Base-by-base conservation (phyloP, 768 basidiomycete species). In the Daedalea quercina region DNA sequence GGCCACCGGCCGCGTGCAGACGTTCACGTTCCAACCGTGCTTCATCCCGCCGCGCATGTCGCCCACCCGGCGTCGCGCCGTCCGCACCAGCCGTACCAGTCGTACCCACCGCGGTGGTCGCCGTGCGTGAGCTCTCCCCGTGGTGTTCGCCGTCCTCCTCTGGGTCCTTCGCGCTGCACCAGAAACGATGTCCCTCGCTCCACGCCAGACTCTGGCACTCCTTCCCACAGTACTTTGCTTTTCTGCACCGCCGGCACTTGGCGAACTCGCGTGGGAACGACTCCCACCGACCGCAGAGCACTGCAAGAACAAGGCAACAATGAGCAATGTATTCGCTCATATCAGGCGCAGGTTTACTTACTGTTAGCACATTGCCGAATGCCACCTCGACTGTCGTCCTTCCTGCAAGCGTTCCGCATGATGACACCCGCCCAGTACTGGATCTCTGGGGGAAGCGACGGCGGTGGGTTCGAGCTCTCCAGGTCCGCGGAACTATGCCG, bases 351-450 rank as follows among this genome's bases (percentile, higher is more conserved):
- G 17, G 8, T 40, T 3, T 15, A 40, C 85, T 67, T 58, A 90
- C 87, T 97, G 65, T 96, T 96, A 0, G 96, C 96, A 74, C 96
- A 99, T 68, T 98, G 96, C 52, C 96, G 71, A 56, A 97, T 94
- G 11, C 96, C 96, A 49, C 94, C 94, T 33, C 85, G 73, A 46
- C 77, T 82, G 57, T 98, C 95, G 61, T 98, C 96, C 73, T 99
- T 98, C 65, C 95, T 76, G 70, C 96, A 99, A 12, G 96, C 96
- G 67, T 99, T 99, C 49, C 96, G 80, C 96, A 98, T 99, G 63
- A 98, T 96, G n/a, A 97, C 95, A 2, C 94, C 93, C 0, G 95
- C 96, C 96, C 96, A 98, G 62, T 97, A 96, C 69, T 96, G 92
- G 22, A 99, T 95, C 67, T 98, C 95, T 9, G 78, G 74, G 0